Conservation (phyloP, 495 filamentous ascomycete genomes). For the Daldinia childiae region DNA sequence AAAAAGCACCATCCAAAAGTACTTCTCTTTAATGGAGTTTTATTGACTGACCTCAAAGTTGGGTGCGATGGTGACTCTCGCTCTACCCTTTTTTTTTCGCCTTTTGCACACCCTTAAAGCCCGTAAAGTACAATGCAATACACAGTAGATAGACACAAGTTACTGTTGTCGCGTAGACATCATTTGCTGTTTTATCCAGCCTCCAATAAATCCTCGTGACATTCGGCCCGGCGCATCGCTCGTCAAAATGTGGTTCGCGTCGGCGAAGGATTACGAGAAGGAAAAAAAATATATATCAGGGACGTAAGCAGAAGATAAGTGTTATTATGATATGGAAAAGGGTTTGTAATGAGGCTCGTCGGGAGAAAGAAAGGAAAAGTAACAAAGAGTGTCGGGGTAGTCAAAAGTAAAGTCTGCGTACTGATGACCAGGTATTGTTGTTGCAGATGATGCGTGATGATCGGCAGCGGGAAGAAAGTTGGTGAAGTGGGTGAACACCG, state of each 20-base stretch:
- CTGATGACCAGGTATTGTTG: conserved; percentile 34
- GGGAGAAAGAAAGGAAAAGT: conserved; percentile 1
- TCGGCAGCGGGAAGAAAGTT: conserved; percentile 39
- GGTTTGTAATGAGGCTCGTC: conserved; percentile 8
- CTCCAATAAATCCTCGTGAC: conserved; percentile 47
- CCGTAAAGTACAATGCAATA: conserved; percentile 22
- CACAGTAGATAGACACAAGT: conserved; percentile 33
- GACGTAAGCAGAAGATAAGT: neutral
- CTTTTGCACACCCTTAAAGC: conserved; percentile 14
- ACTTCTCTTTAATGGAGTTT: neutral
- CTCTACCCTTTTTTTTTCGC: conserved; percentile 6
- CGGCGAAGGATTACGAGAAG: conserved; percentile 32
- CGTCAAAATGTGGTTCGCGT: conserved; percentile 46
- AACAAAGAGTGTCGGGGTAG: conserved; percentile 23
- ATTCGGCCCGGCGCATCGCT: conserved; percentile 50
- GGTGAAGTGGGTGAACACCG: conserved; percentile 38
- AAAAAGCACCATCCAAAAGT: conserved; percentile 9
- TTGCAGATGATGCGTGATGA: conserved; percentile 44
- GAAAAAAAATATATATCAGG: neutral
- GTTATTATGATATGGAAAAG: conserved; percentile 5
- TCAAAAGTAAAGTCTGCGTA: conserved; percentile 25
- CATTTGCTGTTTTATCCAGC: conserved; percentile 48
- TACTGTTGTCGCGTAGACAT: conserved; percentile 47
- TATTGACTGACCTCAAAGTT: conserved; percentile 35
- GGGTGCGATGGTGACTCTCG: conserved; percentile 31